Evolutionary conservation across 2,329 filamentous ascomycete species (phyloP).

Genomic region (Cladophialophora chaetospira): DNA sequence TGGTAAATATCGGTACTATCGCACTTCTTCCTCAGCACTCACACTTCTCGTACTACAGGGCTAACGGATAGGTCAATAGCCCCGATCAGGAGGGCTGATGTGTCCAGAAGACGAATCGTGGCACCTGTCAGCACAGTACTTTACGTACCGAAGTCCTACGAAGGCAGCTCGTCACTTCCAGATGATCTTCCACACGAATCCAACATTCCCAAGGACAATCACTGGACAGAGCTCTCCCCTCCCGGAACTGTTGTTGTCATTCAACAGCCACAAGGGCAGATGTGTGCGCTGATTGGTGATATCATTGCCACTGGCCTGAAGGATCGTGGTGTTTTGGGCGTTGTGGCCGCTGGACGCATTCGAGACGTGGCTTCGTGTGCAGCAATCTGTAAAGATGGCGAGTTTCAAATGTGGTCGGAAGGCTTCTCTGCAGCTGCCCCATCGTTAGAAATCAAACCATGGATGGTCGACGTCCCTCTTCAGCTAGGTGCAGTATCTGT

Average conservation of each 20-base stretch:
- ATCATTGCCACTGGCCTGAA: constrained; percentile 4
- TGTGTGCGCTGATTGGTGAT: constrained; percentile 3
- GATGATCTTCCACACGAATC: not conserved
- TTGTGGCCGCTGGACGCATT: constrained; percentile 5
- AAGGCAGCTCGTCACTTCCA: not conserved
- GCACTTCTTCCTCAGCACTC: not conserved
- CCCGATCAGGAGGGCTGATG: not conserved
- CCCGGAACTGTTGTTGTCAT: not conserved
- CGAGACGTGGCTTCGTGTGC: constrained; percentile 2
- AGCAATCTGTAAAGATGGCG: not conserved
- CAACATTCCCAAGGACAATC: constrained; percentile 1
- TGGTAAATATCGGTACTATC: not conserved
- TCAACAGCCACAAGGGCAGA: not conserved
- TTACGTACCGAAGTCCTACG: not conserved
- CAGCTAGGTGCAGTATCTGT: not conserved
- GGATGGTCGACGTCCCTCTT: constrained; percentile 1
- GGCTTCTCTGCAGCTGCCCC: constrained; percentile 7
- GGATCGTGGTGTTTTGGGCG: not conserved
- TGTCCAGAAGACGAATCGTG: not conserved
- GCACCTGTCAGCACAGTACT: not conserved
- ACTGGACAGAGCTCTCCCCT: constrained; percentile 6
- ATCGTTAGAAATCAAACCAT: constrained; percentile 1
- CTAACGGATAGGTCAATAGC: not conserved
- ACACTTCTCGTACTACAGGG: not conserved
- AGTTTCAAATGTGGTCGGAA: constrained; percentile 4